Evolutionary conservation across 1,284 basidiomycete genomes (phyloP), one percentile per base, ranked within the genome.

Genomic region (Rhodotorula sp.): DNA sequence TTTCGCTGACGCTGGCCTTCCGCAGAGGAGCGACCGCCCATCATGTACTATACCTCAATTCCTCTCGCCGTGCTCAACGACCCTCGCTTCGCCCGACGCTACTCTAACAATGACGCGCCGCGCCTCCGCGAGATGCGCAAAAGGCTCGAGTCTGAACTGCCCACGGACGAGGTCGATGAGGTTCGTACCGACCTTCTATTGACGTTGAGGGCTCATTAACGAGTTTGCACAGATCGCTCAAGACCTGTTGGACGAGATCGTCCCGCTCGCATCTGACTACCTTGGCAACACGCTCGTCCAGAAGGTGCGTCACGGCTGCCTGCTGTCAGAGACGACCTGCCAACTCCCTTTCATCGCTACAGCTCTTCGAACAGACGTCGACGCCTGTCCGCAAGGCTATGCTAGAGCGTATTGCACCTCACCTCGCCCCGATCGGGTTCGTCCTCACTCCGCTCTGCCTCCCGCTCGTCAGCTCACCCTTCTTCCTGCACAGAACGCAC

Each of bases 241-340:
- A 55, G 94, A 98, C 79, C 89, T 95, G 78, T 84, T 98, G 71
- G 92, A 95, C 74, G 91, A 80, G 64, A 75, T 79, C 49, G 77
- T 93, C n/a, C 90, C 95, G 79, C 86, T 98, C 70, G 89, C 94
- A n/a, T 92, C 91, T 52, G 94, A 99, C 81, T 99, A 96, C 88
- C 90, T 99, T 75, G 96, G 96, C 70, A 99, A 99, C 79, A 99
- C 95, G 63, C 90, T 94, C 79, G 79, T 78, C 1, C 78, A 79
- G 57, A 79, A 78, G 66, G 70, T 77, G 11, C 34, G 63, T 39
- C 7, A 19, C 47, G 15, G 0, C 24, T 8, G 4, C 22, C 24
- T 46, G 29, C 2, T n/a, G n/a, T 17, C 34, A 0, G 7, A 3
- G 1, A 1, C 48, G 2, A 2, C 20, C 7, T 22, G 30, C 32